Conservation (phyloP, 192 early-diverging fungal genomes). For the Gigaspora rosea region DNA sequence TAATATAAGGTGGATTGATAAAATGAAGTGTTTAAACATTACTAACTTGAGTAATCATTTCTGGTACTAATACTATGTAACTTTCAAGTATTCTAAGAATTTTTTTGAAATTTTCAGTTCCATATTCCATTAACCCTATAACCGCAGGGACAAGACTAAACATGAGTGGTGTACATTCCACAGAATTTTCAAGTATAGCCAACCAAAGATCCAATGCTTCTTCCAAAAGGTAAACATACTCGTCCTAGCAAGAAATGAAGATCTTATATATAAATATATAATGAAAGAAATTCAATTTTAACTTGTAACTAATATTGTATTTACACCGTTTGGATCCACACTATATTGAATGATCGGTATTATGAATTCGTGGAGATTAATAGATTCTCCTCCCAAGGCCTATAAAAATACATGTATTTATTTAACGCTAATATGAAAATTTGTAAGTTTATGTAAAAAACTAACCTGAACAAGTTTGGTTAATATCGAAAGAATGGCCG, state of each 20-base stretch:
- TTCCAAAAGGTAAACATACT: constrained; percentile 83
- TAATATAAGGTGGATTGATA: not conserved
- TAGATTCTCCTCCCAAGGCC: constrained; percentile 70
- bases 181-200: constrained; percentile 71
- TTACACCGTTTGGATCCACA: constrained; percentile 60
- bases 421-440: not conserved
- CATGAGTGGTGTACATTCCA: constrained; percentile 53
- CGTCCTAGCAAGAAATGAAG: constrained; percentile 44
- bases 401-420: constrained; percentile 28
- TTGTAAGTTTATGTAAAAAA: not conserved
- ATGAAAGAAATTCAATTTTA: not conserved
- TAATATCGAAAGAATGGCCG: constrained; percentile 74
- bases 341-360: constrained; percentile 77
- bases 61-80: constrained; percentile 71
- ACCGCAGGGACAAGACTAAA: constrained; percentile 62
- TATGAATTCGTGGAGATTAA: constrained; percentile 70
- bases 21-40: not conserved
- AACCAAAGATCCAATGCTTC: constrained; percentile 92
- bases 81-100: constrained; percentile 85
- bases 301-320: constrained; percentile 21
- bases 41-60: constrained; percentile 56
- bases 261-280: not conserved
- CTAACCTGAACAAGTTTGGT: constrained; percentile 71
- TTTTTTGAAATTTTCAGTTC: constrained; percentile 73
- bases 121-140: constrained; percentile 67